Evolutionary conservation across 208 protist species (phyloP), one percentile per base, ranked within the genome.

Genomic region (Leishmania martiniquensis): DNA sequence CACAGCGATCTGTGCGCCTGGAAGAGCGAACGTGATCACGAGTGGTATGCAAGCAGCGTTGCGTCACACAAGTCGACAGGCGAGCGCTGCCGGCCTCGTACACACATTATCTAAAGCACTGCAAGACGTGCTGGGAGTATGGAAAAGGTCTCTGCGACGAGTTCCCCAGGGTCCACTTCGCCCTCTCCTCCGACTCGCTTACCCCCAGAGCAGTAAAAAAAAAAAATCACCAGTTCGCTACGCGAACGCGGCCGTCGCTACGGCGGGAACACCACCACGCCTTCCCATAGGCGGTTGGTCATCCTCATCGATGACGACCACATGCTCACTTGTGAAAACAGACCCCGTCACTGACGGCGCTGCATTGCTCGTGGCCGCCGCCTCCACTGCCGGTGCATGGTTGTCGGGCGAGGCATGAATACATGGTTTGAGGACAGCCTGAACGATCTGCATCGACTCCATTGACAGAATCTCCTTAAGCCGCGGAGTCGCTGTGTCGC

Each of bases 381-480:
- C 29, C 66, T 54, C 73, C 45, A 13, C 45, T 42, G 55, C 5
- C 9, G 67, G 13, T 1, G 72, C 60, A 37, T 62, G 69, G 29
- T 12, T 20, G n/a, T 25, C 59, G 4, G 70, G 80, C 20, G 62
- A n/a, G 4, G 75, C 66, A n/a, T 72, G 80, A 13, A 13, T 15
- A 34, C 80, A 70, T 42, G 80, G 80, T 44, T 45, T 57, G 39
- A 66, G 68, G 20, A 80, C 69, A 45, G 80, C 78, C 69, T 82
- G 67, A 20, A 89, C 51, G 51, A 87, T 65, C 49, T 74, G 65
- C 54, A 76, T 74, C 5, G 80, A 44, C 49, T 79, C 80, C 13
- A 34, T 55, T 4, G 87, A 84, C 52, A 97, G 57, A 47, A 97
- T 87, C 32, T 93, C 88, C 42, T 85, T 92, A 63, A 97, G 71